Conservation (phyloP, 345 rosid genomes). For the Eutrema japonicum region DNA sequence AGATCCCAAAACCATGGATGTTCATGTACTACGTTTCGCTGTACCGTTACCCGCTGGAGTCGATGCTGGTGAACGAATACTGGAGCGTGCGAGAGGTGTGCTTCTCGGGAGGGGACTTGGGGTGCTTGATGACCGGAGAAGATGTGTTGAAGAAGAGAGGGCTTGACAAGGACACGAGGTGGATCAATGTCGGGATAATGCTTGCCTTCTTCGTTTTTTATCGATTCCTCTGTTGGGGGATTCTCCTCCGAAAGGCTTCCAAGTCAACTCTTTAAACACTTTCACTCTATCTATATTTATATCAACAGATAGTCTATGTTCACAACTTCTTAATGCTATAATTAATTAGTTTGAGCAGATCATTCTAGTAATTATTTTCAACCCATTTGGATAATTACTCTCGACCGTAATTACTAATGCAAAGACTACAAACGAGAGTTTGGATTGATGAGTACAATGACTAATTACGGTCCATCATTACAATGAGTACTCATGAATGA, state of each 20-base stretch:
- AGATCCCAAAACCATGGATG: conserved; percentile 84
- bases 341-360: too few species aligned
- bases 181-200: conserved; percentile 88
- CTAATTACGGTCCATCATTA: too few species aligned
- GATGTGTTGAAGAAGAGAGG: conserved; percentile 79
- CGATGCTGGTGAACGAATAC: conserved; percentile 74
- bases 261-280: conserved; percentile 50
- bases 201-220: conserved; percentile 80
- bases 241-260: conserved; percentile 70
- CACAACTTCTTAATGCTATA: too few species aligned
- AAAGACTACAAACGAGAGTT: too few species aligned
- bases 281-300: too few species aligned
- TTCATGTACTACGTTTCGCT: conserved; percentile 91
- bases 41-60: conserved; percentile 81
- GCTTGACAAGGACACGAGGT: conserved; percentile 65
- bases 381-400: too few species aligned
- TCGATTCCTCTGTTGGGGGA: conserved; percentile 79
- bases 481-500: too few species aligned
- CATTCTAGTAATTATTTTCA: too few species aligned
- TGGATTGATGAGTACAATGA: too few species aligned
- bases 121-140: conserved; percentile 66
- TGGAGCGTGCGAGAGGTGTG: conserved; percentile 70
- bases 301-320: too few species aligned
- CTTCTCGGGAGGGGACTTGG: conserved; percentile 46
- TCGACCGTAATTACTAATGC: too few species aligned